phyloP scores from a whole-genome alignment of 805 yeast species.

The Kodamaea fukazawae region DNA sequence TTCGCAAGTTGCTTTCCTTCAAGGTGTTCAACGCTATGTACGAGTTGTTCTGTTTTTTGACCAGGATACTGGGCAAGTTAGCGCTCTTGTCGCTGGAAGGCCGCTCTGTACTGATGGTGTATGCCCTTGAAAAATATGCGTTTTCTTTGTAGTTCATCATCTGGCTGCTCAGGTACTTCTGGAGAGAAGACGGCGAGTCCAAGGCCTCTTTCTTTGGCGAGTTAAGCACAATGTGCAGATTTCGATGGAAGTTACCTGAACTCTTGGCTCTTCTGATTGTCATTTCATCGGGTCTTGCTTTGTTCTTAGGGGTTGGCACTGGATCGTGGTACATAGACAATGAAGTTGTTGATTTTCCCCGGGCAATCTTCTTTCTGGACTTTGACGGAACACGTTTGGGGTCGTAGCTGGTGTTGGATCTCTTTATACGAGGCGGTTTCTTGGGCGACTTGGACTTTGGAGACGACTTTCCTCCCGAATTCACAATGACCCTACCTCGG shows the following conservation, averaged over 20 bases:
- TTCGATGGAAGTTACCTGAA: slow-evolving; percentile 28
- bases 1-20: slow-evolving; percentile 27
- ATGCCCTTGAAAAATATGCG: slow-evolving; percentile 4
- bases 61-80: slow-evolving; percentile 33
- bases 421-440: slow-evolving; percentile 18
- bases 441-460: slow-evolving; percentile 1
- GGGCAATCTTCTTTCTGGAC: slow-evolving; percentile 8
- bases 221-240: slow-evolving; percentile 3
- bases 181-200: neutral
- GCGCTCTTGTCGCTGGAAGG: slow-evolving; percentile 21
- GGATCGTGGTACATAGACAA: slow-evolving; percentile 14
- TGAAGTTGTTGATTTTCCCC: slow-evolving; percentile 24
- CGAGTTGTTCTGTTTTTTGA: slow-evolving; percentile 28
- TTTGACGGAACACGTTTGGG: slow-evolving; percentile 17
- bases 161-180: slow-evolving; percentile 3
- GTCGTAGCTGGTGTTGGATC: slow-evolving; percentile 22
- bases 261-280: slow-evolving; percentile 33
- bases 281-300: slow-evolving; percentile 11
- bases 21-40: slow-evolving; percentile 38
- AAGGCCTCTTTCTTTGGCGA: slow-evolving; percentile 2
- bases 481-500: slow-evolving; percentile 56
- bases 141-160: slow-evolving; percentile 9
- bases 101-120: neutral
- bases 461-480: slow-evolving; percentile 18
- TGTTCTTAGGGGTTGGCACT: too few relatives aligned